A percentile compares a stretch with the other conserved stretches of the same genome.
These are phyloP conservation scores for Ploettnerulaceae sp. DNA, from an alignment of 2,329 filamentous ascomycete genomes.

Conservation along the genomic window DNA sequence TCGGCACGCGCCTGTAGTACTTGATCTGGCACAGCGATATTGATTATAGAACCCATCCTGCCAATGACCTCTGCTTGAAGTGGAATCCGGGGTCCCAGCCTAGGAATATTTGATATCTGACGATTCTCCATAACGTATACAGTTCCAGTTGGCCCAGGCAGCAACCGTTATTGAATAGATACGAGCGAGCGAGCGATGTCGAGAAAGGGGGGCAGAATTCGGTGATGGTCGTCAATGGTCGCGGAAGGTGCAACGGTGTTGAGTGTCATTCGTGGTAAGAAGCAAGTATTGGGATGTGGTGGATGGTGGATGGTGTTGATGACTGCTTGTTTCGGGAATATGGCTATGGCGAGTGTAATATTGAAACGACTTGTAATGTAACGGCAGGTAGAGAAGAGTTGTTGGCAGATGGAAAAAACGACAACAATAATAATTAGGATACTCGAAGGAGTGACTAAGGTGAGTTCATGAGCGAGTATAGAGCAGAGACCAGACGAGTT, in stretches of 20 bases:
- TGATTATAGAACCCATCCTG: slow-evolving; percentile 24
- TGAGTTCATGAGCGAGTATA: slow-evolving; percentile 25
- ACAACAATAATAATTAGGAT: too few relatives aligned
- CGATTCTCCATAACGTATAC: slow-evolving; percentile 23
- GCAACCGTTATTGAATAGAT: background rate
- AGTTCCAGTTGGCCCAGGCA: background rate
- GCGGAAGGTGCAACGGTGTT: slow-evolving; percentile 21
- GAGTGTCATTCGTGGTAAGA: slow-evolving; percentile 7
- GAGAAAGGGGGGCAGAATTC: background rate
- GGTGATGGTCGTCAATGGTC: background rate
- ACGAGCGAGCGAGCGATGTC: background rate
- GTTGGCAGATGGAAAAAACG: slow-evolving; percentile 6
- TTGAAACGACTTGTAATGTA: slow-evolving; percentile 28
- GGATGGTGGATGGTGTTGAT: slow-evolving; percentile 7
- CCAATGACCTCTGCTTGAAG: slow-evolving; percentile 17
- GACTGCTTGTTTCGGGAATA: slow-evolving; percentile 18
- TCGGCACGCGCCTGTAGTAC: slow-evolving; percentile 24
- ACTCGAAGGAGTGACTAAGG: slow-evolving; percentile 35
- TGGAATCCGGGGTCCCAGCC: slow-evolving; percentile 26
- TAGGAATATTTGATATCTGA: slow-evolving; percentile 27
- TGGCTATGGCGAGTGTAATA: slow-evolving; percentile 13
- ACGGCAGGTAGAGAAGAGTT: slow-evolving; percentile 5
- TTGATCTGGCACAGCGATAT: slow-evolving; percentile 25
- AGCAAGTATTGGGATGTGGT: slow-evolving; percentile 8
- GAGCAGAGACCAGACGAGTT: slow-evolving; percentile 38